These are phyloP conservation scores for Rhodamnia argentea DNA, from an alignment of 345 rosid species.

Conservation along the genomic window DNA sequence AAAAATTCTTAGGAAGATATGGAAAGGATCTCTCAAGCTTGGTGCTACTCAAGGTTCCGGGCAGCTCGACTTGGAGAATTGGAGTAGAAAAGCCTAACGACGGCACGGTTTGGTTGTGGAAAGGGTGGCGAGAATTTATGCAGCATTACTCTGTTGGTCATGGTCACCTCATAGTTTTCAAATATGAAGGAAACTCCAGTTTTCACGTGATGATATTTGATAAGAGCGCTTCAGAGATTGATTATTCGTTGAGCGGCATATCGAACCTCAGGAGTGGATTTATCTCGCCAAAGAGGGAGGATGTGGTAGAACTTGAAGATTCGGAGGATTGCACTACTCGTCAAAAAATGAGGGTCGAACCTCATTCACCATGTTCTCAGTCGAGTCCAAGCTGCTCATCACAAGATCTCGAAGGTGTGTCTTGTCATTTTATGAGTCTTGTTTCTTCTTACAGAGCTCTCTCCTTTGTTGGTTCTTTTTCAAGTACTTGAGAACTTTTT, in stretches of 20 bases:
- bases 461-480: background rate
- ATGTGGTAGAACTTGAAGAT: background rate
- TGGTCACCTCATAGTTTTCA: background rate
- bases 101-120: background rate
- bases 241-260: background rate
- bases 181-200: background rate
- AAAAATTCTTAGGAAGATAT: background rate
- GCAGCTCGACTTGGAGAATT: background rate
- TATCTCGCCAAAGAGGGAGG: background rate
- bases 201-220: background rate
- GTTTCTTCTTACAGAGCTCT: background rate
- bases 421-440: background rate
- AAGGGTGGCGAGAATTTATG: background rate
- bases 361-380: background rate
- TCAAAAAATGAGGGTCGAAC: background rate
- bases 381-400: background rate
- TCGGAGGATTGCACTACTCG: background rate
- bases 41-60: background rate
- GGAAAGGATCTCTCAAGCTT: background rate
- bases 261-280: conserved; percentile 5
- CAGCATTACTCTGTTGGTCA: background rate
- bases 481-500: background rate
- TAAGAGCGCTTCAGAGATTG: background rate
- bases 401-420: background rate
- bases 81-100: background rate